Percentiles rank a stretch among this genome's conserved stretches.
These are phyloP conservation scores for Mallotus japonicus DNA, from an alignment of 441 rosid species.

Conservation along the genomic window DNA sequence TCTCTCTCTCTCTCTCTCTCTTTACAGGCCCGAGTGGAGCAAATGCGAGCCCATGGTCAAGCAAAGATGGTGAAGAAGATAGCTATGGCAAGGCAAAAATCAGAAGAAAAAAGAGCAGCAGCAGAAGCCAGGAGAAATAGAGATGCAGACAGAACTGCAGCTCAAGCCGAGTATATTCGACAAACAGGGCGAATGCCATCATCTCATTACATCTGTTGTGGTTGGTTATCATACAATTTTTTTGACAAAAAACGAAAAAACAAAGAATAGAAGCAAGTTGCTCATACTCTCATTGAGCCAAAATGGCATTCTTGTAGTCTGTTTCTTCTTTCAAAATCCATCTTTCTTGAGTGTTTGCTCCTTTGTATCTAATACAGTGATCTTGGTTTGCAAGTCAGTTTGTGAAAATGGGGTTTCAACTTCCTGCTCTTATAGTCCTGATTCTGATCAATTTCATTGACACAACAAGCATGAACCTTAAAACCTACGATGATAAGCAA, in stretches of 20 bases:
- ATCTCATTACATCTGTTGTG: slow-evolving; percentile 60
- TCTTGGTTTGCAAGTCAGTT: slow-evolving; percentile 10
- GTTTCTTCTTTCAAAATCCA: slow-evolving; percentile 18
- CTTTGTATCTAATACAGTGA: slow-evolving; percentile 19
- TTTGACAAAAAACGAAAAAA: background rate
- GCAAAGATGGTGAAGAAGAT: slow-evolving; percentile 84
- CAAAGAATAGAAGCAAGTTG: slow-evolving; percentile 6
- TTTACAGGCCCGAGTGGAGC: slow-evolving; percentile 78
- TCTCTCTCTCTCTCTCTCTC: no score
- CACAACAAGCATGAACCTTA: no score
- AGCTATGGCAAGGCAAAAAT: slow-evolving; percentile 70
- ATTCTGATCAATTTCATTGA: no score
- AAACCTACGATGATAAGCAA: no score
- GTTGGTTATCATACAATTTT: slow-evolving; percentile 45
- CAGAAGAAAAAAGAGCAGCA: slow-evolving; percentile 70
- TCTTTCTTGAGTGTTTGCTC: slow-evolving; percentile 14
- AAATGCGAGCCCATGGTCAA: slow-evolving; percentile 73
- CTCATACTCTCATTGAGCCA: background rate
- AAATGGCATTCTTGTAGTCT: slow-evolving; percentile 15
- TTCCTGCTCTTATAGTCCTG: no score
- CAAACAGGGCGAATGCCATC: slow-evolving; percentile 67
- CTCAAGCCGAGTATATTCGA: slow-evolving; percentile 69
- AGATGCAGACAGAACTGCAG: slow-evolving; percentile 66
- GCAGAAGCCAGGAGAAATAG: slow-evolving; percentile 65
- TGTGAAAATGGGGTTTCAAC: background rate